Conservation (phyloP, 2,329 filamentous ascomycete genomes). For the Chalaropsis ovoidea region DNA sequence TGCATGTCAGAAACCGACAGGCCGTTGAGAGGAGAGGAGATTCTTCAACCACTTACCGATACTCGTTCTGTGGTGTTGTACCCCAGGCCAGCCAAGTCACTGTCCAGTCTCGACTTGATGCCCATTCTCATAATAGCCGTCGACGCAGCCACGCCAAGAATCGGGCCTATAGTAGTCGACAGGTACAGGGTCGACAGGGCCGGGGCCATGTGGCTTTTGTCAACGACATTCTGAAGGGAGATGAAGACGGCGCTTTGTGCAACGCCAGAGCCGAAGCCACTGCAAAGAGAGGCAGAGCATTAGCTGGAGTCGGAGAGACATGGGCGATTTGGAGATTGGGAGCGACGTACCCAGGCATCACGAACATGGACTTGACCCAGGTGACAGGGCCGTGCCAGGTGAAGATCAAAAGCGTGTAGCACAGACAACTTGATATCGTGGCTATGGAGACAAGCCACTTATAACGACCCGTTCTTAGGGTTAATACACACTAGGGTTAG, state of each 20-base stretch:
- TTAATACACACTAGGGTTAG: background rate
- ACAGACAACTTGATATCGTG: conserved; percentile 39
- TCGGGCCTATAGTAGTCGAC: conserved; percentile 33
- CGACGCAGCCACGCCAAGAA: conserved; percentile 34
- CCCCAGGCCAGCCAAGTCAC: conserved; percentile 24
- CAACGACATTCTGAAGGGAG: conserved; percentile 35
- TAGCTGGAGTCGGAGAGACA: background rate
- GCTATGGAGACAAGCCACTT: conserved; percentile 45
- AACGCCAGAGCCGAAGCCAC: conserved; percentile 36
- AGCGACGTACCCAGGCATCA: conserved; percentile 37
- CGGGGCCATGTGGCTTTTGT: conserved; percentile 33
- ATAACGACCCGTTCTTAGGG: conserved; percentile 45
- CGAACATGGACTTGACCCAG: conserved; percentile 47
- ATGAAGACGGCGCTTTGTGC: conserved; percentile 37
- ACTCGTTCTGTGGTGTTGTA: conserved; percentile 23
- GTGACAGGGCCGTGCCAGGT: conserved; percentile 52
- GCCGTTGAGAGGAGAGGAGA: background rate
- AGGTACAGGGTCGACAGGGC: conserved; percentile 38
- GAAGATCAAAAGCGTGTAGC: conserved; percentile 45
- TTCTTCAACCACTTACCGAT: conserved; percentile 20
- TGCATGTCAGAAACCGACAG: background rate
- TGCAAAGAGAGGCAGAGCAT: background rate
- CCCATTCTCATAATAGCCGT: conserved; percentile 33
- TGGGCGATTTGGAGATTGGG: background rate
- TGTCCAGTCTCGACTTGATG: conserved; percentile 26